These are phyloP conservation scores for Elsinoe batatas DNA, from an alignment of 2,329 filamentous ascomycete species.

Conservation along the genomic window DNA sequence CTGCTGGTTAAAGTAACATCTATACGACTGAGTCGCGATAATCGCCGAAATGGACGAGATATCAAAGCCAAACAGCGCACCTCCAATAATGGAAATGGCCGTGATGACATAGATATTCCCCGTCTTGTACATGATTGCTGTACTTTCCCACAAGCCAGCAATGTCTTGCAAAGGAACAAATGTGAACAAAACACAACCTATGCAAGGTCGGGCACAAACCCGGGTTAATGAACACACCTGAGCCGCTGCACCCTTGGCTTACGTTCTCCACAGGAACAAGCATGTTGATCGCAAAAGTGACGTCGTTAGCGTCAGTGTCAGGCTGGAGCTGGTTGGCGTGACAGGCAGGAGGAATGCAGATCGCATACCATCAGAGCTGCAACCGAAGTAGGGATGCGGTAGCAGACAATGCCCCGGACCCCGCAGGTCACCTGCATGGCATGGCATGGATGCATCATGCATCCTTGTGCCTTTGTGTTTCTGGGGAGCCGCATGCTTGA, in stretches of 20 bases:
- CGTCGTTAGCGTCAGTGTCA: not conserved
- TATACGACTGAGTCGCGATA: slow-evolving; percentile 58
- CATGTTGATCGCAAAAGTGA: not conserved
- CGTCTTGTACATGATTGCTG: slow-evolving; percentile 28
- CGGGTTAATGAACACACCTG: not conserved
- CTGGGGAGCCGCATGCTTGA: not conserved
- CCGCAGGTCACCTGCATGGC: not conserved
- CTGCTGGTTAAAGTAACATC: slow-evolving; percentile 58
- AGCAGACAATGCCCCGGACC: not conserved
- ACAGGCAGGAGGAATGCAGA: not conserved
- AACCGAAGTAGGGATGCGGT: not conserved
- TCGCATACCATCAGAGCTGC: not conserved
- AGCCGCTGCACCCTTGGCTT: not conserved
- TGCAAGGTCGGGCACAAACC: not conserved
- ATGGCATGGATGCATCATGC: not conserved
- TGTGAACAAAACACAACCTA: not conserved
- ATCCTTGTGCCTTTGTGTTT: not conserved
- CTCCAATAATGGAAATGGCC: slow-evolving; percentile 42
- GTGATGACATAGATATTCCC: slow-evolving; percentile 51
- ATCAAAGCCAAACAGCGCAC: slow-evolving; percentile 67
- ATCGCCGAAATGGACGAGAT: slow-evolving; percentile 60
- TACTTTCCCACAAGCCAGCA: too few species aligned
- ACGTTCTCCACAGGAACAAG: not conserved
- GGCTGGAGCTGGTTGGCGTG: slow-evolving; percentile 2
- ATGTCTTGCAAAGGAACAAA: not conserved